Evolutionary conservation across 192 early-diverging fungal genomes (phyloP).

Genomic region (Podila epigama): DNA sequence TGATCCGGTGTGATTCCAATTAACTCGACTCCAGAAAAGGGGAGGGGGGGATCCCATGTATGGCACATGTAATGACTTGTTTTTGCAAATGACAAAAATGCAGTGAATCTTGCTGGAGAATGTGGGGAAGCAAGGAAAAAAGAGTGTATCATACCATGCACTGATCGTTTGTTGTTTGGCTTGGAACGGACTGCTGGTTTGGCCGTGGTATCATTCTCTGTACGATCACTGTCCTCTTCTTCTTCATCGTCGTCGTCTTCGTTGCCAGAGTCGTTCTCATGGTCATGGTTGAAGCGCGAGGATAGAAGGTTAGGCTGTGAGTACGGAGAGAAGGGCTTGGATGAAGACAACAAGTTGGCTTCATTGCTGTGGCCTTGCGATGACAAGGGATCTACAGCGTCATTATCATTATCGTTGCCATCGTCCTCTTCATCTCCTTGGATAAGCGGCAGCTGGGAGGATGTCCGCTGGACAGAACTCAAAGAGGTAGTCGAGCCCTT

Average conservation of each 20-base stretch:
- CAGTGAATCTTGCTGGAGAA: not conserved
- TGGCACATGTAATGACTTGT: too few species aligned
- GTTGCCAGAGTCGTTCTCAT: slow-evolving; percentile 12
- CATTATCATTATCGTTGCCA: too few species aligned
- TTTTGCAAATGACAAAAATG: too few species aligned
- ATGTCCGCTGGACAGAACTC: not conserved
- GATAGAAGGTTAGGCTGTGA: slow-evolving; percentile 14
- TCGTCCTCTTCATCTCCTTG: not conserved
- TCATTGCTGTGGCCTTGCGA: not conserved
- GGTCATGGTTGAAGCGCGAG: slow-evolving; percentile 29
- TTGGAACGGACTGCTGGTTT: slow-evolving; percentile 14
- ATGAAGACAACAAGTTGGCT: slow-evolving; percentile 4
- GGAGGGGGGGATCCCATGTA: too few species aligned
- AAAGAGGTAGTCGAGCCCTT: slow-evolving; percentile 1
- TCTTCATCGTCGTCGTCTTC: slow-evolving; percentile 14
- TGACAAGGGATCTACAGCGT: not conserved
- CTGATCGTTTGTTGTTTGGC: slow-evolving; percentile 6
- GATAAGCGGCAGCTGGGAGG: not conserved
- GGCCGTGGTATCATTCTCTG: slow-evolving; percentile 25
- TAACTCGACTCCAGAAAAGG: too few species aligned
- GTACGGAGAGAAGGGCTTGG: slow-evolving; percentile 3
- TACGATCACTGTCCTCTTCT: slow-evolving; percentile 44
- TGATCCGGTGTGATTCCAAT: too few species aligned
- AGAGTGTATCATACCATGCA: slow-evolving; percentile 19
- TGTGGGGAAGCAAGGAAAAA: not conserved